phyloP scores from a whole-genome alignment of 805 yeast species.

The Schizosaccharomyces octosporus region DNA sequence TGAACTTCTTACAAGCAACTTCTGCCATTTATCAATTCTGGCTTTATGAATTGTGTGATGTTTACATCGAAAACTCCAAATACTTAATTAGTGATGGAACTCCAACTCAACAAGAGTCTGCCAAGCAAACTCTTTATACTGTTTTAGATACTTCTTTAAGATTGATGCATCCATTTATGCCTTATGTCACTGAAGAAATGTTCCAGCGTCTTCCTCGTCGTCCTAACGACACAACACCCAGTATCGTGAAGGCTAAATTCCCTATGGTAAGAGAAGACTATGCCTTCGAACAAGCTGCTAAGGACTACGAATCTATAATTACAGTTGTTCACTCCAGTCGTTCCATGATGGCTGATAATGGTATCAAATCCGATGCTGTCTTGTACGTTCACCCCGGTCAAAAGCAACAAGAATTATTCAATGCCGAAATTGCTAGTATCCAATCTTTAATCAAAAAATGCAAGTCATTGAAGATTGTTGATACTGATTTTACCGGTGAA shows the following conservation, averaged over 20 bases:
- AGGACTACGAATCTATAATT: conserved; percentile 62
- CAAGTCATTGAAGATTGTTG: not conserved
- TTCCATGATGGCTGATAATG: conserved; percentile 75
- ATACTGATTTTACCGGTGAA: not conserved
- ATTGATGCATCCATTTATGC: conserved; percentile 95
- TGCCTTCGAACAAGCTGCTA: conserved; percentile 37
- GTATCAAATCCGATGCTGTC: conserved; percentile 67
- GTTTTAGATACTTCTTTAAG: conserved; percentile 76
- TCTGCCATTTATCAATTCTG: conserved; percentile 77
- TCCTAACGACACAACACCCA: conserved; percentile 35
- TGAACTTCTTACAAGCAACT: conserved; percentile 79
- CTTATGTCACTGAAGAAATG: conserved; percentile 87
- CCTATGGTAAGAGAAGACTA: conserved; percentile 42
- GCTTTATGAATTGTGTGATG: conserved; percentile 86
- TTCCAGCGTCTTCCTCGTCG: conserved; percentile 96
- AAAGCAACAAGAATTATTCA: conserved; percentile 26
- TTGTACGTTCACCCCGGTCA: conserved; percentile 46
- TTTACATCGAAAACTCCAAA: conserved; percentile 93
- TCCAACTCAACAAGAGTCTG: conserved; percentile 50
- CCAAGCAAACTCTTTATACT: conserved; percentile 81
- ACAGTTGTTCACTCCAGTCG: conserved; percentile 77
- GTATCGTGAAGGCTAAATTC: conserved; percentile 59
- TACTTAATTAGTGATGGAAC: conserved; percentile 78
- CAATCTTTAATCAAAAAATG: conserved; percentile 52
- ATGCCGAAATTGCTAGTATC: conserved; percentile 60